These are phyloP conservation scores for Naganishia albida DNA, from an alignment of 1,284 basidiomycete species.

Conservation along the genomic window DNA sequence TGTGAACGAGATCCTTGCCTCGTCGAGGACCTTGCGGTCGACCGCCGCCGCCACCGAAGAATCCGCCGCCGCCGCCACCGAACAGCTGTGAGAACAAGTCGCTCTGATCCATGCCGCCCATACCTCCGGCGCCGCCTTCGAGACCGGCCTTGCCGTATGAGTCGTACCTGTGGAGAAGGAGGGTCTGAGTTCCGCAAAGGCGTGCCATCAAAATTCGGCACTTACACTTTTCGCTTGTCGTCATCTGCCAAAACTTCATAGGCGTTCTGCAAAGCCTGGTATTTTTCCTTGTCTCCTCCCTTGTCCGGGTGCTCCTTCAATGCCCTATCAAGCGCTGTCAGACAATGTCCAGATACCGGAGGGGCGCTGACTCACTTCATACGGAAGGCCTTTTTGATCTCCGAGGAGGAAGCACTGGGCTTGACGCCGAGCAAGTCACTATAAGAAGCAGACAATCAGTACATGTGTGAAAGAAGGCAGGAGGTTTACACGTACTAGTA, in stretches of 20 bases:
- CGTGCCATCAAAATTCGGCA: constrained; percentile 4
- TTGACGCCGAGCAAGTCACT: constrained; percentile 76
- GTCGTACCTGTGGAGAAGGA: constrained; percentile 65
- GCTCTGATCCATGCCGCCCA: constrained; percentile 85
- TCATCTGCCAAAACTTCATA: constrained; percentile 93
- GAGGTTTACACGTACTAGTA: constrained; percentile 23
- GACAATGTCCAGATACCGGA: neutral
- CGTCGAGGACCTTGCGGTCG: constrained; percentile 78
- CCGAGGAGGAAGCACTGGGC: constrained; percentile 72
- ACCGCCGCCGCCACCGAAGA: constrained; percentile 62
- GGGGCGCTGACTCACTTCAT: constrained; percentile 66
- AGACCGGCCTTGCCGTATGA: constrained; percentile 90
- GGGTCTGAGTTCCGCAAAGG: constrained; percentile 15
- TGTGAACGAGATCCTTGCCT: constrained; percentile 97
- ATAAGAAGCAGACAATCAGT: constrained; percentile 17
- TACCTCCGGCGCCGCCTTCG: constrained; percentile 69
- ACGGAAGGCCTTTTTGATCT: constrained; percentile 92
- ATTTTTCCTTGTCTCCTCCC: constrained; percentile 92
- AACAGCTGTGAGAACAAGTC: constrained; percentile 99
- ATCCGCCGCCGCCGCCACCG: constrained; percentile 65
- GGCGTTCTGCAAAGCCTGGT: constrained; percentile 97
- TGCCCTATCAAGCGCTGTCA: constrained; percentile 61
- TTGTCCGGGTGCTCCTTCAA: constrained; percentile 92
- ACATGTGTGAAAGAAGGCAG: neutral
- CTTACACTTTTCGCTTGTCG: constrained; percentile 69